phyloP scores from a whole-genome alignment of 108 stramenopile genomes.

The Nannochloropsis gaditana region DNA sequence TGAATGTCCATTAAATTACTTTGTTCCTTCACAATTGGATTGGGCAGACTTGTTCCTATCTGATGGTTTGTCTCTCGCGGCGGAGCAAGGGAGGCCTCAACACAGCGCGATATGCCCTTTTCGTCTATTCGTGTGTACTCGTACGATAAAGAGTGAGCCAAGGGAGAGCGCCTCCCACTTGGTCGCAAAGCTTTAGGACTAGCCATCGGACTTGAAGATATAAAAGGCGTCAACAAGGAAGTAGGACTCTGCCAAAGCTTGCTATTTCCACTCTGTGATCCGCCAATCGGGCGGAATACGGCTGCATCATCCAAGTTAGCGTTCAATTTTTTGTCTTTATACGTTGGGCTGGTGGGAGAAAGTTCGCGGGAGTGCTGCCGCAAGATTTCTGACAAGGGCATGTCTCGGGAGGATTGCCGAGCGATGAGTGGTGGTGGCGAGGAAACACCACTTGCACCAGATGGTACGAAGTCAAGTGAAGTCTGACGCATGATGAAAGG shows the following conservation, averaged over 20 bases:
- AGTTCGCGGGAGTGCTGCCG: neutral
- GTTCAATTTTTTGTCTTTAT: neutral
- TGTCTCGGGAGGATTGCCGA: neutral
- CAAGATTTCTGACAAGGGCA: slow-evolving; percentile 8
- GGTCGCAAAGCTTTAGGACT: neutral
- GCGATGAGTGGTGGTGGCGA: slow-evolving; percentile 16
- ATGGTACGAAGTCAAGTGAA: neutral
- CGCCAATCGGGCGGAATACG: neutral
- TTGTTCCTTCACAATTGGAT: neutral
- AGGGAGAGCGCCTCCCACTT: neutral
- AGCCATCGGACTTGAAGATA: neutral
- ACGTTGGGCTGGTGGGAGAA: neutral
- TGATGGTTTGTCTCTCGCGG: neutral
- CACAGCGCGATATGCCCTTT: too few species aligned
- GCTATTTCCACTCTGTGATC: neutral
- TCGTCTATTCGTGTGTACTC: neutral
- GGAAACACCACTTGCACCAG: neutral
- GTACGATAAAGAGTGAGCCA: neutral
- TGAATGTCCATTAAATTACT: neutral
- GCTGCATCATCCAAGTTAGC: neutral
- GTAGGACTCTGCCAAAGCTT: neutral
- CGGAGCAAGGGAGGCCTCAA: too few species aligned
- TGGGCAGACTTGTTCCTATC: neutral
- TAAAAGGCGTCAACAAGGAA: neutral
- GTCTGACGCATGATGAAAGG: neutral